Evolutionary conservation across 768 basidiomycete genomes (phyloP).

Genomic region (Naganishia friedmannii): DNA sequence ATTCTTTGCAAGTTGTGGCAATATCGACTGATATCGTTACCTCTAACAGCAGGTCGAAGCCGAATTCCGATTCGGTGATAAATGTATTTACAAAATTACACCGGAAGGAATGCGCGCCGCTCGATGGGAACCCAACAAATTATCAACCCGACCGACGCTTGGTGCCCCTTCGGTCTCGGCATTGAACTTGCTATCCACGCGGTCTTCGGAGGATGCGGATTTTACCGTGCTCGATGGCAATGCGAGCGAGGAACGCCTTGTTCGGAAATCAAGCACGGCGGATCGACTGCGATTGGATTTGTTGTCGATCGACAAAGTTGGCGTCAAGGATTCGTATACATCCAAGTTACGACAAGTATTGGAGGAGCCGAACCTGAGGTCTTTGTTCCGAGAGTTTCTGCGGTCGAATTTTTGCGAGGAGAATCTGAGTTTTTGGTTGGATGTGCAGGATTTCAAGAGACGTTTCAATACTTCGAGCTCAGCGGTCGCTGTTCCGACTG

Average conservation of each 20-base stretch:
- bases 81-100: constrained; percentile 90
- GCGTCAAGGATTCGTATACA: constrained; percentile 79
- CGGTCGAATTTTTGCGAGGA: constrained; percentile 96
- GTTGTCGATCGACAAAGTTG: constrained; percentile 38
- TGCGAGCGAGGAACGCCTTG: constrained; percentile 28
- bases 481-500: constrained; percentile 59
- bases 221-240: not conserved
- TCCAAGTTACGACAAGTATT: constrained; percentile 87
- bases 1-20: constrained; percentile 34
- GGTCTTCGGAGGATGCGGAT: constrained; percentile 20
- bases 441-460: constrained; percentile 93
- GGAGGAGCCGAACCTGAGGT: constrained; percentile 82
- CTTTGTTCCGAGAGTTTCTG: constrained; percentile 90
- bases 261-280: constrained; percentile 20
- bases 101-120: constrained; percentile 83
- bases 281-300: constrained; percentile 35
- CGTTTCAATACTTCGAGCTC: constrained; percentile 94
- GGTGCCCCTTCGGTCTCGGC: not conserved
- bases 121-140: constrained; percentile 61
- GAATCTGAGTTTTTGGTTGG: constrained; percentile 94
- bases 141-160: not conserved
- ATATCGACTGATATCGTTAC: not conserved
- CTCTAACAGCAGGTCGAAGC: constrained; percentile 69
- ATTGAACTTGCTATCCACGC: not conserved
- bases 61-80: constrained; percentile 93